A percentile compares a stretch with the other conserved stretches of the same genome.
These are phyloP conservation scores for Endocalyx cinctus DNA, from an alignment of 2,329 filamentous ascomycete species.

Conservation along the genomic window DNA sequence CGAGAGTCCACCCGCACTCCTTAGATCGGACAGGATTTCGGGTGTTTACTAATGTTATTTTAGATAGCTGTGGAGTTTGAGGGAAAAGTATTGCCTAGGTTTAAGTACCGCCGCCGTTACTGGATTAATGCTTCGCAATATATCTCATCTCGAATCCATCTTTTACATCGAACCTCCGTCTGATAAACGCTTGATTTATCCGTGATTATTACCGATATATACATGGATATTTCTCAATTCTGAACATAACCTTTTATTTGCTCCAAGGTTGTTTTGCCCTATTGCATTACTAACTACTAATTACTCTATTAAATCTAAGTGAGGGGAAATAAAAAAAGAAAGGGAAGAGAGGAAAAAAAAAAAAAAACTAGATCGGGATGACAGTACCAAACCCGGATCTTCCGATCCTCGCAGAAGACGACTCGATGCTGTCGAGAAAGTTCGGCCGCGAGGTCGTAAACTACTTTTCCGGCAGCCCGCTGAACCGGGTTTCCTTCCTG, in stretches of 20 bases:
- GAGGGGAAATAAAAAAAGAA: neutral
- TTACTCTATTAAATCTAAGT: no score
- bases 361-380: slow-evolving; percentile 20
- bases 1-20: no score
- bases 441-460: slow-evolving; percentile 79
- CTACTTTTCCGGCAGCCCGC: slow-evolving; percentile 74
- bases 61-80: no score
- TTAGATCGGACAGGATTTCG: no score
- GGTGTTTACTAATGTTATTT: no score
- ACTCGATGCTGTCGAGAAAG: slow-evolving; percentile 67
- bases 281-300: neutral
- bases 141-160: neutral
- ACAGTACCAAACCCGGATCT: slow-evolving; percentile 36
- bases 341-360: neutral
- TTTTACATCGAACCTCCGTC: neutral
- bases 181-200: no score
- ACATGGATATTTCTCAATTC: neutral
- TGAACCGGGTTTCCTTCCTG: slow-evolving; percentile 78
- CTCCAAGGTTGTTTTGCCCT: neutral
- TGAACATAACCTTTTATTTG: neutral
- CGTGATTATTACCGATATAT: neutral
- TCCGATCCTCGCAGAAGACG: slow-evolving; percentile 40
- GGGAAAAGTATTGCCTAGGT: no score
- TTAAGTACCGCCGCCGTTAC: no score
- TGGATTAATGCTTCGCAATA: neutral